Evolutionary conservation across 176 grass and related monocot genomes (phyloP).

Genomic region (Triticum dicoccoides): DNA sequence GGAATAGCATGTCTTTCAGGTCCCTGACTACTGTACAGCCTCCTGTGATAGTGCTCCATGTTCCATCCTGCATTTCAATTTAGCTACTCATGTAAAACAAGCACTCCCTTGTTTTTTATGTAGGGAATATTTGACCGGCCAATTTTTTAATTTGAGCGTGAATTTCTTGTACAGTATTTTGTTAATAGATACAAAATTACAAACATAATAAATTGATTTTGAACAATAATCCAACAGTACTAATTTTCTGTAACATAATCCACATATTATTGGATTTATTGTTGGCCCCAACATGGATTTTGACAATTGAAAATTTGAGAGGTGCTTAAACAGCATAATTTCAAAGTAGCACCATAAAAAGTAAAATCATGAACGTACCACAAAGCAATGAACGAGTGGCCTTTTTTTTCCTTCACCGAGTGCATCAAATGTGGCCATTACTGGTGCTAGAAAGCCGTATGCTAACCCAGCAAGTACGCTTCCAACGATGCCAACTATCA

Average conservation of each 20-base stretch:
- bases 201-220: background rate
- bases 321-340: background rate
- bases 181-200: background rate
- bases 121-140: background rate
- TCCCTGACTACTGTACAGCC: constrained; percentile 81
- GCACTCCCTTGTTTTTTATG: background rate
- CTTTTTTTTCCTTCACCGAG: constrained; percentile 88
- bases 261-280: background rate
- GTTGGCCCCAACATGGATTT: background rate
- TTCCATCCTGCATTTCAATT: constrained; percentile 74
- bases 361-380: constrained; percentile 43
- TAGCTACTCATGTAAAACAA: constrained; percentile 24
- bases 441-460: constrained; percentile 84
- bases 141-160: background rate
- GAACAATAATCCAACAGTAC: background rate
- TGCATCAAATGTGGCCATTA: constrained; percentile 88
- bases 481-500: constrained; percentile 55
- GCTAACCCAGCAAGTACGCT: constrained; percentile 59
- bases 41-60: constrained; percentile 84
- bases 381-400: constrained; percentile 65
- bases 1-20: constrained; percentile 62
- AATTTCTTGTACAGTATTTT: background rate
- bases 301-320: background rate
- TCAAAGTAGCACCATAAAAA: background rate
- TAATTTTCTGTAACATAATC: background rate